Conservation (phyloP, 1,139 yeast genomes). For the Yamadazyma kanchanaburiensis region DNA sequence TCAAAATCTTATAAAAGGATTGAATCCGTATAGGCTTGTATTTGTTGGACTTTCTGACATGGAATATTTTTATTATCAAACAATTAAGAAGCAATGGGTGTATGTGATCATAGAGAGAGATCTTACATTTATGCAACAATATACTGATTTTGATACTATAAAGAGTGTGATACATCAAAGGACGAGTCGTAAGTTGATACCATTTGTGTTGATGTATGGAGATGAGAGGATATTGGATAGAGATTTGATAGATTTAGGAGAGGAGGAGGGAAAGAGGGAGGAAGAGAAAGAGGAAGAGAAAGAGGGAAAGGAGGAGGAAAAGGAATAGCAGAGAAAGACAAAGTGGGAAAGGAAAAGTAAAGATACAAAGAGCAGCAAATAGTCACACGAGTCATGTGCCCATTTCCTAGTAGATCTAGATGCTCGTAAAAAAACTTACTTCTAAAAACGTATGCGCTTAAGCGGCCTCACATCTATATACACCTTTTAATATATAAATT, state of each 20-base stretch:
- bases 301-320: no score
- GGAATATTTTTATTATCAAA: constrained; percentile 24
- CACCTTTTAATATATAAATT: neutral
- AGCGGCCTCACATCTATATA: constrained; percentile 1
- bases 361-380: no score
- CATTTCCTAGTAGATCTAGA: neutral
- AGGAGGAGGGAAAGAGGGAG: no score
- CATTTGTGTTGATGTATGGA: constrained; percentile 10
- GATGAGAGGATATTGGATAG: constrained; percentile 7
- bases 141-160: constrained; percentile 8
- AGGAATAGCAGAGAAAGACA: no score
- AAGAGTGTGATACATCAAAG: constrained; percentile 3
- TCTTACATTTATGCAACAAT: constrained; percentile 8
- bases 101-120: constrained; percentile 10
- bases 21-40: constrained; percentile 19
- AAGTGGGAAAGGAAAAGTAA: no score
- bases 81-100: constrained; percentile 16
- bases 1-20: constrained; percentile 7
- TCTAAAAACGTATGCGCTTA: constrained; percentile 15
- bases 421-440: constrained; percentile 2
- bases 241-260: constrained; percentile 3
- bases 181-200: constrained; percentile 3
- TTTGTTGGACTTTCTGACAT: constrained; percentile 29
- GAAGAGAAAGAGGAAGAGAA: no score
- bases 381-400: constrained; percentile 1